Evolutionary conservation across 2,329 filamentous ascomycete genomes (phyloP), one percentile per base, ranked within the genome.

Genomic region (Emergomyces africanus): DNA sequence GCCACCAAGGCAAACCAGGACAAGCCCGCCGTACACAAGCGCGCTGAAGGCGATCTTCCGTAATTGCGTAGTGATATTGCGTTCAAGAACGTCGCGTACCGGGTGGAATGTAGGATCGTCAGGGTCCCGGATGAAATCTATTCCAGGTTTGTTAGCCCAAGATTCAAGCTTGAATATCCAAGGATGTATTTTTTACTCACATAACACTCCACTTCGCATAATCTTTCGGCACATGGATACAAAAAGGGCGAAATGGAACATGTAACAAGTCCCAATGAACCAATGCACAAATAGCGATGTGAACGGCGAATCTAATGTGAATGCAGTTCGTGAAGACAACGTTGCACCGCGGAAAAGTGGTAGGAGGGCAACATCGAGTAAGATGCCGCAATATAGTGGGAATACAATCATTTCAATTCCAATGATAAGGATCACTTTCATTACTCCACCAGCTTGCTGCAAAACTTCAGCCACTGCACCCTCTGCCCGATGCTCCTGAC

Each of bases 221-320:
- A 97, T 96, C 76, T 96, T 96, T 63, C 94, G 86, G 74, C 94
- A 99, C 91, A 99, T 97, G 59, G 91, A 95, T 20, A 99, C 94
- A 70, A 99, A 99, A 2, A 99, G 81, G 5, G 94, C 94, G 71
- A 99, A 99, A 71, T 99, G 94, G 75, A 99, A 99, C 95, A 99
- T 99, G 74, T 99, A 99, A 63, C 91, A 95, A 3, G 94, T 99
- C 54, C 94, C 94, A 59, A 96, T 87, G 69, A 99, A 99, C 94
- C 94, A 99, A 72, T 99, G 94, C 57, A 97, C 88, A 71, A 99
- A 99, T 15, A 95, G 83, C 15, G 92, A 96, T 0, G 90, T 96
- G 64, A 92, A 81, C 0, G 94, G 94, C 61, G 87, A 90, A 61
- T 84, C 80, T 58, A 83, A 77, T 1, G 89, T 89, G 68, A 96